A percentile compares a stretch with the other conserved stretches of the same genome.
Evolutionary conservation across 495 filamentous ascomycete genomes (phyloP).

Genomic region (Penicillium ucsense): DNA sequence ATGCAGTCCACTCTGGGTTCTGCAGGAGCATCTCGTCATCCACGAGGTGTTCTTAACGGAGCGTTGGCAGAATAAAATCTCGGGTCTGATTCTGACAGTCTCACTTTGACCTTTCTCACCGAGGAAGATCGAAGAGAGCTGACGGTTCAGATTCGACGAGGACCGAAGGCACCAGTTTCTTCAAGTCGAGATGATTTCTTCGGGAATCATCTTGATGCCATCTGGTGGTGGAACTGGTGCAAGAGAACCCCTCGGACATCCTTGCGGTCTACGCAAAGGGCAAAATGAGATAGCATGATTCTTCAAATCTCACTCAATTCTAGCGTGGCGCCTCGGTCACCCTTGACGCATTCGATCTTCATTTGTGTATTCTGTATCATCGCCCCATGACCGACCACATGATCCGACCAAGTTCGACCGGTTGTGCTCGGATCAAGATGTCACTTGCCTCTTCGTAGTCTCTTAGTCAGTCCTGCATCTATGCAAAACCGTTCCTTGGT

Average conservation of each 20-base stretch:
- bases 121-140: not conserved
- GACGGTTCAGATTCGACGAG: slow-evolving; percentile 30
- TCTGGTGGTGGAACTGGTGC: slow-evolving; percentile 52
- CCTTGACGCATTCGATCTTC: no score
- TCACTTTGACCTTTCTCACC: slow-evolving; percentile 16
- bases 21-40: slow-evolving; percentile 51
- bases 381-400: no score
- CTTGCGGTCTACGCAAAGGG: slow-evolving; percentile 7
- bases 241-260: slow-evolving; percentile 66
- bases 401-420: no score
- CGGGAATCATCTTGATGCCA: slow-evolving; percentile 1
- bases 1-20: slow-evolving; percentile 56
- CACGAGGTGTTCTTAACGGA: slow-evolving; percentile 56
- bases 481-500: no score
- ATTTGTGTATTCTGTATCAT: no score
- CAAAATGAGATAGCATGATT: slow-evolving; percentile 3
- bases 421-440: no score
- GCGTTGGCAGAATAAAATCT: slow-evolving; percentile 61
- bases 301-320: no score
- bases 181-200: slow-evolving; percentile 24
- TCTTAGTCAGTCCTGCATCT: no score
- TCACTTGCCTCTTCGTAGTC: no score
- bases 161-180: slow-evolving; percentile 57
- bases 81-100: slow-evolving; percentile 5
- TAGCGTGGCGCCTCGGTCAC: no score